These are phyloP conservation scores for Phytophthora colocasiae DNA, from an alignment of 352 stramenopile genomes.

Conservation along the genomic window DNA sequence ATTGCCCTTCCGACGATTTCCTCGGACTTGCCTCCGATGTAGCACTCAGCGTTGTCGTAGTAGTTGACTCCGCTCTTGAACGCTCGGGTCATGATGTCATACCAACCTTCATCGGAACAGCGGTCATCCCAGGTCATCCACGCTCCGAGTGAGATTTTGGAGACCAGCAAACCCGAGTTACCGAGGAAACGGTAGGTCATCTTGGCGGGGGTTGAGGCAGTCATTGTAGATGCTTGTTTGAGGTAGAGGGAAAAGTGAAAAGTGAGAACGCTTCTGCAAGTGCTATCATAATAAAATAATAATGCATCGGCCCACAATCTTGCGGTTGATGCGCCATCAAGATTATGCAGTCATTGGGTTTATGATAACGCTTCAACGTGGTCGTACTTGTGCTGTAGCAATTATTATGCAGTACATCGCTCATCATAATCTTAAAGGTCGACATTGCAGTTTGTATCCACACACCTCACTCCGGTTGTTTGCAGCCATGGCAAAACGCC, in stretches of 20 bases:
- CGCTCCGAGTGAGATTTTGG: constrained; percentile 42
- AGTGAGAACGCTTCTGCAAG: background rate
- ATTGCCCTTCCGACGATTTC: constrained; percentile 46
- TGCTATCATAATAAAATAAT: too few relatives aligned
- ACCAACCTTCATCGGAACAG: constrained; percentile 26
- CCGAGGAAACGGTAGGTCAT: constrained; percentile 49
- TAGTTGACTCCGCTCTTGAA: constrained; percentile 57
- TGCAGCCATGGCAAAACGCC: too few relatives aligned
- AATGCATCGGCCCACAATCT: too few relatives aligned
- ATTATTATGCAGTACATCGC: too few relatives aligned
- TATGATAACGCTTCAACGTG: too few relatives aligned
- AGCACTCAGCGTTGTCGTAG: constrained; percentile 54
- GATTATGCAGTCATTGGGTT: too few relatives aligned
- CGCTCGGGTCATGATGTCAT: constrained; percentile 42
- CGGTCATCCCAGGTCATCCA: constrained; percentile 35
- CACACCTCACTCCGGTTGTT: too few relatives aligned
- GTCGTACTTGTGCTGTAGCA: too few relatives aligned
- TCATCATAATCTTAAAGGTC: too few relatives aligned
- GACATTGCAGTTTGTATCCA: too few relatives aligned
- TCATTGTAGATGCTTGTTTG: constrained; percentile 13
- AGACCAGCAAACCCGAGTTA: constrained; percentile 44
- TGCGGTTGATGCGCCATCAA: too few relatives aligned
- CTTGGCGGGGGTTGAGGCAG: constrained; percentile 11
- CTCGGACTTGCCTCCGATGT: constrained; percentile 40
- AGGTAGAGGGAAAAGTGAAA: background rate